A percentile compares a stretch with the other conserved stretches of the same genome.
Conservation (phyloP, 495 filamentous ascomycete genomes). For the Pseudomonodictys pantanalensis region DNA sequence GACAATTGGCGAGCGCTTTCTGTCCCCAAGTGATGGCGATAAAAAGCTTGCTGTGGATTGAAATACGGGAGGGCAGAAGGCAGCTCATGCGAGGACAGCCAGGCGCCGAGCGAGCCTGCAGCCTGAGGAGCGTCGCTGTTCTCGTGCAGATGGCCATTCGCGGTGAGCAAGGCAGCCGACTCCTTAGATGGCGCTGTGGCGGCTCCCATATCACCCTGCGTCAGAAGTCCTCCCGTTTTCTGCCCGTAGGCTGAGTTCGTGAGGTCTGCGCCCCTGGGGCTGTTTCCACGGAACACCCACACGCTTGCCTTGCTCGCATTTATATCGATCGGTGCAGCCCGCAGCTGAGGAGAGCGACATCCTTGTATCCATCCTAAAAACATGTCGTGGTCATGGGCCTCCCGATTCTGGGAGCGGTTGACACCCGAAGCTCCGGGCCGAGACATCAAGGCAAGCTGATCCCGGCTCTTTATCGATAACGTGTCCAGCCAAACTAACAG, state of each 20-base stretch:
- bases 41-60: no score
- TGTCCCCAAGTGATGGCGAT: not conserved
- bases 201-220: not conserved
- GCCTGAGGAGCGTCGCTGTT: not conserved
- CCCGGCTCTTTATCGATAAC: conserved; percentile 5
- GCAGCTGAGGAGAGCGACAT: no score
- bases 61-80: no score
- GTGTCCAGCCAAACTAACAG: not conserved
- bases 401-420: not conserved
- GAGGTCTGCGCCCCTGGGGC: not conserved
- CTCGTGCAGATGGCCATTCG: not conserved
- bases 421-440: conserved; percentile 2
- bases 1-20: not conserved
- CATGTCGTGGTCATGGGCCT: not conserved
- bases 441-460: conserved; percentile 8
- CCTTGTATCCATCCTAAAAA: not conserved
- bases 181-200: not conserved
- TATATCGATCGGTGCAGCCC: no score
- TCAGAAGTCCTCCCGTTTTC: not conserved
- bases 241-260: not conserved
- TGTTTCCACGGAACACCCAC: no score
- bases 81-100: not conserved
- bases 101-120: no score
- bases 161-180: not conserved
- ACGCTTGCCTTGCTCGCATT: no score